Conservation (phyloP, 495 filamentous ascomycete species). For the Tuber calosporum region DNA sequence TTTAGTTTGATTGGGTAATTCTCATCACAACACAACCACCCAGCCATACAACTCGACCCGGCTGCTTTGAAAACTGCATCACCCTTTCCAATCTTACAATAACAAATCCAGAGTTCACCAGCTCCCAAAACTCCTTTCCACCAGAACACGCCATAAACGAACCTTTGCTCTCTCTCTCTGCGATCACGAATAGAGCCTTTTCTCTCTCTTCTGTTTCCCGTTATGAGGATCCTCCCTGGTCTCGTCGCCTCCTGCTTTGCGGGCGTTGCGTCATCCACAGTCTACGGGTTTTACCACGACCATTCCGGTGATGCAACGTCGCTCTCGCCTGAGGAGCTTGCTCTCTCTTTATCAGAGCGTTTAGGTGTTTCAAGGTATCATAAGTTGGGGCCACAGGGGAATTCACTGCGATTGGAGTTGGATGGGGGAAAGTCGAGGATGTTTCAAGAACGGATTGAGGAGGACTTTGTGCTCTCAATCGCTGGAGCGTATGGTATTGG, state of each 20-base stretch:
- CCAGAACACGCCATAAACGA: background rate
- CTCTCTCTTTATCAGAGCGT: conserved; percentile 31
- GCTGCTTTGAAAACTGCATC: background rate
- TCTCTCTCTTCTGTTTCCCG: conserved; percentile 1
- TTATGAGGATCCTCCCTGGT: conserved; percentile 33
- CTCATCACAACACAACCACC: conserved; percentile 1
- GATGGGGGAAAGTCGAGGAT: conserved; percentile 14
- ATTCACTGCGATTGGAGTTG: conserved; percentile 20
- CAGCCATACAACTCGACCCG: background rate
- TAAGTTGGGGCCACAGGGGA: conserved; percentile 25
- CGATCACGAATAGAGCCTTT: background rate
- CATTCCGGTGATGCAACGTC: conserved; percentile 18
- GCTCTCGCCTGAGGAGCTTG: conserved; percentile 34
- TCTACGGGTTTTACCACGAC: conserved; percentile 10
- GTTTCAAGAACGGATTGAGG: conserved; percentile 16
- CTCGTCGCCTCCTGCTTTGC: conserved; percentile 33
- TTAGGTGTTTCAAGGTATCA: conserved; percentile 36
- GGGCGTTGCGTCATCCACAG: conserved; percentile 21
- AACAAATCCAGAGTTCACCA: conserved; percentile 19
- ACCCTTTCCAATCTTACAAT: background rate
- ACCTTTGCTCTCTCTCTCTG: background rate
- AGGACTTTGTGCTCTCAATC: conserved; percentile 35
- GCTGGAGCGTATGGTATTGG: conserved; percentile 12
- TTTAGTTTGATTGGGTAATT: background rate
- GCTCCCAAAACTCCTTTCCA: conserved; percentile 13